These are phyloP conservation scores for Penicillium sp. DNA, from an alignment of 2,329 filamentous ascomycete genomes.

Conservation along the genomic window DNA sequence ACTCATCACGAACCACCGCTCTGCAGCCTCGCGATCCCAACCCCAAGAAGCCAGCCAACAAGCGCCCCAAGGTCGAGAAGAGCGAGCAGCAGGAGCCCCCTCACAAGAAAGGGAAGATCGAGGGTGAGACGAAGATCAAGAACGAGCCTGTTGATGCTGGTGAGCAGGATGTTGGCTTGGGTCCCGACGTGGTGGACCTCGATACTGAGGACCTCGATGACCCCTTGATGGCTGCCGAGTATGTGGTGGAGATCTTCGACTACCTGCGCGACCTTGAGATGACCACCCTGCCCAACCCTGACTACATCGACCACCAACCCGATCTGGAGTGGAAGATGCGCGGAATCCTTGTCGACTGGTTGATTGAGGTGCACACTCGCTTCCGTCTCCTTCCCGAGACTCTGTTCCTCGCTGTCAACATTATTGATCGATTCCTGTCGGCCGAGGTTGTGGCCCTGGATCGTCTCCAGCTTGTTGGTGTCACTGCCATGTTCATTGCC, in stretches of 20 bases:
- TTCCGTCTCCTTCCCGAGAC: conserved; percentile 97
- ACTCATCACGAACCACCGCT: conserved; percentile 67
- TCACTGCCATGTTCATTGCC: conserved; percentile 99
- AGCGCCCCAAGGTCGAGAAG: conserved; percentile 66
- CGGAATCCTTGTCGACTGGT: conserved; percentile 95
- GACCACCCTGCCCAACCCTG: conserved; percentile 79
- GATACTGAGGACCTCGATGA: conserved; percentile 90
- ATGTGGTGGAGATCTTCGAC: conserved; percentile 95
- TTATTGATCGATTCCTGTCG: conserved; percentile 96
- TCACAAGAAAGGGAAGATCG: conserved; percentile 65
- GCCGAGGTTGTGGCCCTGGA: conserved; percentile 95
- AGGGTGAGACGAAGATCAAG: background rate
- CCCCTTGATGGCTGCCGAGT: conserved; percentile 97
- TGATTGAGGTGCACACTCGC: conserved; percentile 96
- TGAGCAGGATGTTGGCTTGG: conserved; percentile 47
- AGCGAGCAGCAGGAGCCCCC: conserved; percentile 69
- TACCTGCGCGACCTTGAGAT: conserved; percentile 89
- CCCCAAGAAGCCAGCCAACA: conserved; percentile 68
- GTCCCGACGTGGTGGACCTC: conserved; percentile 61
- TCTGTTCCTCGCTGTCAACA: conserved; percentile 94
- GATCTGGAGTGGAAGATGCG: conserved; percentile 99
- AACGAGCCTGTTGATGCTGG: conserved; percentile 32
- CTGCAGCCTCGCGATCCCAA: conserved; percentile 65
- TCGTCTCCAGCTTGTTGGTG: conserved; percentile 92
- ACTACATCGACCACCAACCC: conserved; percentile 94